A percentile compares a stretch with the other conserved stretches of the same genome.
Evolutionary conservation across 106 monocot genomes (phyloP).

Genomic region (Allium sativum): DNA sequence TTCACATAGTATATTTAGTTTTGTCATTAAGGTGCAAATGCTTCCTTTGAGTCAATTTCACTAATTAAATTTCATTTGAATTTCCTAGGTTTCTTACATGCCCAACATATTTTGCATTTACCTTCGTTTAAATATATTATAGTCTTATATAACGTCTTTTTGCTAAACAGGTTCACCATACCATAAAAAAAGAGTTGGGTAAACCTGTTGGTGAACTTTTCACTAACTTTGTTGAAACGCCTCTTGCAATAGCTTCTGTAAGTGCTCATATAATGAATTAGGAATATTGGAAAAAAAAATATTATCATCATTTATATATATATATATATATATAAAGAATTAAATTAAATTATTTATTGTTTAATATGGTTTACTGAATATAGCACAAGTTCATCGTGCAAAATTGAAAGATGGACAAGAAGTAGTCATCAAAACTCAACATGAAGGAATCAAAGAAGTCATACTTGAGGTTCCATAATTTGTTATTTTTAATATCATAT

Average conservation of each 20-base stretch:
- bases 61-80: neutral
- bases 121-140: neutral
- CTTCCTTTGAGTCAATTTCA: neutral
- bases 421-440: slow-evolving; percentile 96
- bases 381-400: slow-evolving; percentile 97
- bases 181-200: slow-evolving; percentile 69
- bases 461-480: slow-evolving; percentile 64
- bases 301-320: no score
- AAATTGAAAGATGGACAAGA: slow-evolving; percentile 64
- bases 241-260: slow-evolving; percentile 97
- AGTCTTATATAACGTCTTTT: neutral
- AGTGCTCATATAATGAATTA: slow-evolving; percentile 13
- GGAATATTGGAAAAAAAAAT: neutral
- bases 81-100: neutral
- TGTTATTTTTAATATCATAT: no score
- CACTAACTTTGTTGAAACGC: slow-evolving; percentile 56
- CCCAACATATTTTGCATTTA: neutral
- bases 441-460: slow-evolving; percentile 84
- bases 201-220: slow-evolving; percentile 61
- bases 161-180: slow-evolving; percentile 53
- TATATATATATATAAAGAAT: no score
- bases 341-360: no score
- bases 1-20: no score
- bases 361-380: slow-evolving; percentile 30
- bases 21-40: neutral